phyloP scores from a whole-genome alignment of 345 rosid species.

The Brassica juncea region DNA sequence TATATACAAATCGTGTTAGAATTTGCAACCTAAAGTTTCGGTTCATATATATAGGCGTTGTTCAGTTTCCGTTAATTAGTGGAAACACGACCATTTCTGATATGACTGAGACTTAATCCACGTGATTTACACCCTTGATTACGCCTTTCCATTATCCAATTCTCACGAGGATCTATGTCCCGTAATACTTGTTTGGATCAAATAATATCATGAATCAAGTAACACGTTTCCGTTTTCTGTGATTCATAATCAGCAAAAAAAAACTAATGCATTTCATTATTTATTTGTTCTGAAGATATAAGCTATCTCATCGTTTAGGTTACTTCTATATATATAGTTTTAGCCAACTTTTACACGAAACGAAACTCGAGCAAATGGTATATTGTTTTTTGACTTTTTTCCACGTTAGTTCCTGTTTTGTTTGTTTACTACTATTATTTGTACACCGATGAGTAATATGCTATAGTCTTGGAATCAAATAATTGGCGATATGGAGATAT shows the following conservation, averaged over 20 bases:
- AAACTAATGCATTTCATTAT: background rate
- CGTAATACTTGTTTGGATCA: background rate
- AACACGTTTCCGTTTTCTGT: background rate
- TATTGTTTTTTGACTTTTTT: background rate
- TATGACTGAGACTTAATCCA: conserved; percentile 25
- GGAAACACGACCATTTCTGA: conserved; percentile 18
- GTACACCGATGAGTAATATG: background rate
- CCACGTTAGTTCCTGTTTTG: conserved; percentile 8
- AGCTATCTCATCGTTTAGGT: no score
- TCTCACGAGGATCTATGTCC: background rate
- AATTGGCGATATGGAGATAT: conserved; percentile 10
- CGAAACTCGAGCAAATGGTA: background rate
- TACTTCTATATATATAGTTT: no score
- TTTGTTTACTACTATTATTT: background rate
- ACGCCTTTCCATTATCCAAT: conserved; percentile 15
- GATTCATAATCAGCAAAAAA: background rate
- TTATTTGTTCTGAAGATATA: no score
- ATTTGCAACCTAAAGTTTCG: background rate
- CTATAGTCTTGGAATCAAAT: conserved; percentile 15
- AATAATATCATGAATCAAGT: background rate
- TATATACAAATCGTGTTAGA: background rate
- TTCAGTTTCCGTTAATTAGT: background rate
- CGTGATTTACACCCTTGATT: conserved; percentile 32
- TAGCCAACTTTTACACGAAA: background rate
- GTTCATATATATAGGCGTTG: background rate